Base-by-base conservation (phyloP, 202 grass and related monocot genomes). In the Dendrocalamus latiflorus region DNA sequence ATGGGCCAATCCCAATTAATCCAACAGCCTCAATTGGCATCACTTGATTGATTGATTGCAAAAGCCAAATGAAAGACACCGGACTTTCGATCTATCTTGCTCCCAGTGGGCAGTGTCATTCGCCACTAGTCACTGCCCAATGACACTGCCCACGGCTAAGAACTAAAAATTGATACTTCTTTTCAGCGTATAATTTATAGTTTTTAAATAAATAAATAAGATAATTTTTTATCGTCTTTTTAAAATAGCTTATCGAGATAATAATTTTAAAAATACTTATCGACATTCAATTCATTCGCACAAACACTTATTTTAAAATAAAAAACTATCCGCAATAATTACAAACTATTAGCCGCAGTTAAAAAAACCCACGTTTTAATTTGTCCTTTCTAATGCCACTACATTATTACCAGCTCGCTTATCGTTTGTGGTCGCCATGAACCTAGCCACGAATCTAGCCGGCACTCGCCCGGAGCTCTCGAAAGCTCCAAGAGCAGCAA, bases 361-460 rank as follows among this genome's bases (percentile, higher is more conserved):
- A 33, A 33, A 33, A 30, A 30, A 30, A 30, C 30, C 30, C 3
- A 33, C 3, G 30, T 33, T 33, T 33, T 33, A 33, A 4, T 34
- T 26, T 38, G 63, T 82, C 79, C 36, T 77, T 57, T 25, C 57
- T 62, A 73, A 16, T 44, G 62, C 21, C 54, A 13, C 57, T 42
- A 30, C 4, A 2, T 37, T 37, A 30, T 42, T 44, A 67, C 54
- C 54, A 70, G 18, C 30, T 69, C 61, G 8, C n/a, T 48, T 76
- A 64, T 76, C 63, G 39, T 57, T 54, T 53, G 57, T 38, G 50
- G 20, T 41, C 17, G 22, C 57, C 30, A 67, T 82, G 83, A 82
- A 78, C 66, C 72, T 89, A 51, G 83, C 77, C 88, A 51, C 49
- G 21, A 86, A 86, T 81, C 11, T 61, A 72, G 65, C 48, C 66